phyloP scores from a whole-genome alignment of 305 asterid genomes.

The Fraxinus nigra region DNA sequence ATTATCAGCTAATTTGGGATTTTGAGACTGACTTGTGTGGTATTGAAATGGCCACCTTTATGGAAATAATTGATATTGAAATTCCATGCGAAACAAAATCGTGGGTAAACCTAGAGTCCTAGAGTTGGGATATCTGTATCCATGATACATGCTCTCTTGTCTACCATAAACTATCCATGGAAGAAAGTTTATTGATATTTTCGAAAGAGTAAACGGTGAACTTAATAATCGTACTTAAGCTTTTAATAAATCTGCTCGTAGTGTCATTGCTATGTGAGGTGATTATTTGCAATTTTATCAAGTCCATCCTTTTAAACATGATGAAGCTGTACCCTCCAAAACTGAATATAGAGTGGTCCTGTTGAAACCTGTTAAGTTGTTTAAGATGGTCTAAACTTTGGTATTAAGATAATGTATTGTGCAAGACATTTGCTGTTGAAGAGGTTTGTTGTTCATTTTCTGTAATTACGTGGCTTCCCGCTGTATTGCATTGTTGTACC shows the following conservation, averaged over 20 bases:
- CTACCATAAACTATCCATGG: not conserved
- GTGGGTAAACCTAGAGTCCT: not conserved
- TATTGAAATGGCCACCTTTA: not conserved
- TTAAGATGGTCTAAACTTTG: not conserved
- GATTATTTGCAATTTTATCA: not conserved
- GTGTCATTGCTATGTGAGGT: not conserved
- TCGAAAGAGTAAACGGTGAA: not conserved
- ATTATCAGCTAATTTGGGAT: not conserved
- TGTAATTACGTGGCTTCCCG: not conserved
- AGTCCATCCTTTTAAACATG: constrained; percentile 7
- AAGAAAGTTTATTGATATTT: not conserved
- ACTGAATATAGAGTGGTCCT: not conserved
- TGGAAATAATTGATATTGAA: not conserved
- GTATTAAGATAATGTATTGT: not conserved
- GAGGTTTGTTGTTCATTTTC: not conserved
- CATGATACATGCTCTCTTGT: not conserved
- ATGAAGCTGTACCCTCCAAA: not conserved
- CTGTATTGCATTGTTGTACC: not conserved
- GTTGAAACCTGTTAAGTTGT: not conserved
- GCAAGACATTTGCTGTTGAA: not conserved
- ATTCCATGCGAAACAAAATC: not conserved
- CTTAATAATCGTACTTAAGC: not conserved
- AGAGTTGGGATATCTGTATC: not conserved
- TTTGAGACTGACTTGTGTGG: not conserved
- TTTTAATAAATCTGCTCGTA: not conserved